Base-by-base conservation (phyloP, 2,329 filamentous ascomycete species). In the Tolypocladium cylindrosporum region DNA sequence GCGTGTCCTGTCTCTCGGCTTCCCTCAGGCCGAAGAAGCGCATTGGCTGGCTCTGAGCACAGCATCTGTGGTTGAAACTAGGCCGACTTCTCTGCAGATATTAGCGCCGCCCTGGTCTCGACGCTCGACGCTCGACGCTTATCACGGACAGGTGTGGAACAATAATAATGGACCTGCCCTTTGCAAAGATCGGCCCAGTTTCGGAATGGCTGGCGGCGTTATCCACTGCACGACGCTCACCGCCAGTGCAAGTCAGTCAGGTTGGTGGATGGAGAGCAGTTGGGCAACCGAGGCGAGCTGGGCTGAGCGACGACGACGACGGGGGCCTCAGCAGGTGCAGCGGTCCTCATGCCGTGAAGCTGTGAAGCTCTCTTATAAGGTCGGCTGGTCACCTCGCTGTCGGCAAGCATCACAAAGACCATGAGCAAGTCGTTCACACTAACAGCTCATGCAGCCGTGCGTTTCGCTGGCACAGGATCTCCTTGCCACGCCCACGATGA, bases 91-190 rank as follows among this genome's bases (percentile, higher is more conserved):
- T 43, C 42, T 45, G 57, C 54, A 56, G 31, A 50, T 41, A 40
- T 36, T 60, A 58, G 58, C 43, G 53, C 39, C 53, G n/a, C 11
- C 39, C 24, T 50, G 51, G 55, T 36, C 50, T 50, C 19, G 56
- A 57, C 36, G 54, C 57, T 56, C 24, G 24, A 27, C 24, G 24
- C 50, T 50, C 19, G 56, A 57, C 36, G 57, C 57, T 56, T 50
- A 39, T 58, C 40, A 54, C 50, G 50, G 21, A 24, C 41, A 37
- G 34, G 39, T 39, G 58, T 57, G 58, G 51, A 54, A 37, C 56
- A 41, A 24, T 8, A 27, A 24, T 8, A 27, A 40, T 54, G 57
- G 54, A 43, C 51, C 24, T 48, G 14, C 39, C 53, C 11, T 6
- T 39, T 24, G 14, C 19, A 14, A 41, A 14, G 41, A 40, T 34